Conservation (phyloP, 805 yeast genomes). For the Suhomyces emberorum region DNA sequence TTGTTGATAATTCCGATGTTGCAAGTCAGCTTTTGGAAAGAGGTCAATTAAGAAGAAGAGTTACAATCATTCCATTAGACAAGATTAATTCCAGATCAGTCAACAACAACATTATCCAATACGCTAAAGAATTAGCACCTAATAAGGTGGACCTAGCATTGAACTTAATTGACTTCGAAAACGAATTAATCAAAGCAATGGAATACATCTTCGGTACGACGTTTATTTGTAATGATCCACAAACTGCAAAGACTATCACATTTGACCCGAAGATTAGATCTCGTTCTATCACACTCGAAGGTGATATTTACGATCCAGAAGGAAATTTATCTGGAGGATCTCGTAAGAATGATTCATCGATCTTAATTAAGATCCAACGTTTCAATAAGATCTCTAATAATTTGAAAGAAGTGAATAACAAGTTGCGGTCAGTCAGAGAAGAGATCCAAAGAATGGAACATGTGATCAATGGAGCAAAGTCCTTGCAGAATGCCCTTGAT, state of each 20-base stretch:
- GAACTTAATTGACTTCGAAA: slow-evolving; percentile 71
- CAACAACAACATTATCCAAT: slow-evolving; percentile 46
- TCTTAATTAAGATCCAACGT: slow-evolving; percentile 63
- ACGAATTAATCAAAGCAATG: slow-evolving; percentile 76
- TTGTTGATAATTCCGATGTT: slow-evolving; percentile 81
- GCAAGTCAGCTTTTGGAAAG: slow-evolving; percentile 79
- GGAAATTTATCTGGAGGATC: slow-evolving; percentile 98
- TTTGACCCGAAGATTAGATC: slow-evolving; percentile 78
- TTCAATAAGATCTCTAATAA: slow-evolving; percentile 47
- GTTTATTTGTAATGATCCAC: slow-evolving; percentile 83
- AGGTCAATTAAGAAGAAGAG: slow-evolving; percentile 76
- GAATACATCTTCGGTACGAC: slow-evolving; percentile 87
- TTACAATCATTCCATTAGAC: slow-evolving; percentile 89
- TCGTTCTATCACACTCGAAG: slow-evolving; percentile 84
- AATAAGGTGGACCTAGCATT: slow-evolving; percentile 87
- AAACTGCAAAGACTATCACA: slow-evolving; percentile 84
- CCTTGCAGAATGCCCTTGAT: slow-evolving; percentile 56
- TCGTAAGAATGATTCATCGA: slow-evolving; percentile 54
- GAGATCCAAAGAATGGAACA: slow-evolving; percentile 42
- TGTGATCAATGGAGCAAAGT: slow-evolving; percentile 48
- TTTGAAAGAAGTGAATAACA: slow-evolving; percentile 39
- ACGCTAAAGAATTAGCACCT: slow-evolving; percentile 78
- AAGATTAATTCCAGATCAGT: slow-evolving; percentile 67
- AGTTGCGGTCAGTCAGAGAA: slow-evolving; percentile 37
- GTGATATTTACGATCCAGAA: slow-evolving; percentile 93